Evolutionary conservation across 2,329 filamentous ascomycete genomes (phyloP), one percentile per base, ranked within the genome.

Genomic region (Celoporthe dispersa): DNA sequence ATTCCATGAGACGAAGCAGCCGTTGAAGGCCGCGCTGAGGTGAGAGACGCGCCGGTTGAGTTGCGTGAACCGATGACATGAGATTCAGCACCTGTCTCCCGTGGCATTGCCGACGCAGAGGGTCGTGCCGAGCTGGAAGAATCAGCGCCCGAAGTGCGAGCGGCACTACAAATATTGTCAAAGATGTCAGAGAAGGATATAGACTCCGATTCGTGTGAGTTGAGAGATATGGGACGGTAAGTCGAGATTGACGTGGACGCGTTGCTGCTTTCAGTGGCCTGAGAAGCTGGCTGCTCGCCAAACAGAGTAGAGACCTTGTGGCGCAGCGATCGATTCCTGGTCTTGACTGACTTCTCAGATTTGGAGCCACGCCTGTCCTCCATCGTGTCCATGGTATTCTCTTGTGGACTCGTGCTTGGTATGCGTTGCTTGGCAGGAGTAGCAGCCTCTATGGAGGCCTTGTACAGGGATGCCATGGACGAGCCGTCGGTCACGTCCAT

Each of bases 291-390:
- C 16, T 25, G 59, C 31, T 68, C 66, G 44, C 66, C 66, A n/a
- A 72, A 72, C 16, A 72, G 64, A 14, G 31, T 53, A 5, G 70
- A 72, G 4, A 72, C 67, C 48, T 72, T 72, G 44, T 68, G 65
- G 41, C 70, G 65, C 37, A 72, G 62, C 6, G 59, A 51, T 22
- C 28, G 31, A 63, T 44, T 22, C 59, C 53, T 61, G 11, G 48
- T 25, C 33, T 33, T 68, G 44, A 62, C 14, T 4, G 57, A 62
- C 44, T 19, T 67, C 4, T 53, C 57, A 19, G 57, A n/a, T 25
- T 62, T 67, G 57, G 16, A 16, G 31, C 35, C 41, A 28, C 28
- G 5, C 14, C 22, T 41, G 33, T 33, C 41, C 3, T 63, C 66
- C 14, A n/a, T 55, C 14, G 3, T 35, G 22, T 61, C 57, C 7